Evolutionary conservation across 768 basidiomycete genomes (phyloP), one percentile per base, ranked within the genome.

Genomic region (Dacryopinax primogenitus): DNA sequence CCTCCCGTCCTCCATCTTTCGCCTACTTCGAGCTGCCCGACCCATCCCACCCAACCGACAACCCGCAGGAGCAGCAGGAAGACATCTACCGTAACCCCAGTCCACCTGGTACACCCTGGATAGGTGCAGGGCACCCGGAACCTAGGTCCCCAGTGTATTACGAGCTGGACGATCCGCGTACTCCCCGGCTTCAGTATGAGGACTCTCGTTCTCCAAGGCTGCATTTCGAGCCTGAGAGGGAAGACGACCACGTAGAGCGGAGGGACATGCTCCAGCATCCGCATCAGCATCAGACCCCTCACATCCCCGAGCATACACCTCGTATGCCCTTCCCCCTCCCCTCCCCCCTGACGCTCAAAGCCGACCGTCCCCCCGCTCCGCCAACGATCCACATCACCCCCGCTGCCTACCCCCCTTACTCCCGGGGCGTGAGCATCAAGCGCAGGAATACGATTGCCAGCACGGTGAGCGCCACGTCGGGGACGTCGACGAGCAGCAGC

Each of bases 351-450:
- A 58, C 51, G 13, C 30, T 58, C 26, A 58, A 58, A 18, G 51
- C 26, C 51, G 26, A 23, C 23, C 13, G 26, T 3, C 26, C 51
- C 26, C 23, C 51, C 23, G 7, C 9, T 3, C 51, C 51, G 26
- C 51, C 51, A 6, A 30, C 51, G 51, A 58, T 58, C 13, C 51
- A 58, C 51, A 47, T 47, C 45, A 47, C 11, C 45, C n/a, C 45
- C 11, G 11, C 45, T 23, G 7, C 45, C 45, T 47, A 15, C 23
- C 51, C 26, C 51, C 6, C 51, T 39, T 11, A 11, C 7, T 30
- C 51, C 4, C 30, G 26, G 13, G 26, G 51, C 51, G 26, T 30
- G 9, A 21, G 30, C 13, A 23, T 58, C 51, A 3, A 30, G 13
- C 11, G 51, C 4, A 23, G 51, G 13, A 30, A 11, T 11, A 58